phyloP scores from a whole-genome alignment of 805 yeast species.

The Pichia nakasei region DNA sequence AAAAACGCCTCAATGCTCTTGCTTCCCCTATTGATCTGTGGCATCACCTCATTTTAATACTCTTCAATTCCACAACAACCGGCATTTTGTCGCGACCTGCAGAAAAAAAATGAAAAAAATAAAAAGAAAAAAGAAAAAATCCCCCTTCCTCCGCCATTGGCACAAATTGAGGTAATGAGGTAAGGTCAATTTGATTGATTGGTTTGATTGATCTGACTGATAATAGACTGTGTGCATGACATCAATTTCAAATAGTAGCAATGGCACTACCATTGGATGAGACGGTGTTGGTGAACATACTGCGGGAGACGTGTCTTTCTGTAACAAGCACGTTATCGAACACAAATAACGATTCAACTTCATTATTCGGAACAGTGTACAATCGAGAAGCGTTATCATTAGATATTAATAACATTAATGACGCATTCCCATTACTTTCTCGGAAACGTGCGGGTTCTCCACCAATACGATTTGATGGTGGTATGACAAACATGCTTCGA shows the following conservation, averaged over 20 bases:
- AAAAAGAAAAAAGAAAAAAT: no score
- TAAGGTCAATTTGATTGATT: no score
- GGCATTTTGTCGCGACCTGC: no score
- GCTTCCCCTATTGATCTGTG: no score
- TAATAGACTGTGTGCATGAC: no score
- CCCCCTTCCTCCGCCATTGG: no score
- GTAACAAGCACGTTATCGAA: background rate
- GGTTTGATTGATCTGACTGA: no score
- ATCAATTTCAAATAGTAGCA: no score
- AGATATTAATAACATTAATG: background rate
- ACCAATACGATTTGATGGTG: slow-evolving; percentile 6
- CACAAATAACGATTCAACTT: background rate
- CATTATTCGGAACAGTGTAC: slow-evolving; percentile 3
- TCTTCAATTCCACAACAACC: background rate
- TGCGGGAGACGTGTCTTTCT: slow-evolving; percentile 10
- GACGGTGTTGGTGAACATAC: slow-evolving; percentile 10
- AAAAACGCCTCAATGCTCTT: no score
- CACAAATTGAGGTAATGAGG: no score
- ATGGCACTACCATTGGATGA: slow-evolving; percentile 16
- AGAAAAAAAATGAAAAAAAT: no score
- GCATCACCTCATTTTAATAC: background rate
- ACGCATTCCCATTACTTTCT: slow-evolving; percentile 5
- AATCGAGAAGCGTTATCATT: background rate
- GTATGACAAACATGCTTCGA: no score
- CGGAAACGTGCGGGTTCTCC: slow-evolving; percentile 3